Evolutionary conservation across 257 asterid species (phyloP).

Genomic region (Gentiana macrophylla): DNA sequence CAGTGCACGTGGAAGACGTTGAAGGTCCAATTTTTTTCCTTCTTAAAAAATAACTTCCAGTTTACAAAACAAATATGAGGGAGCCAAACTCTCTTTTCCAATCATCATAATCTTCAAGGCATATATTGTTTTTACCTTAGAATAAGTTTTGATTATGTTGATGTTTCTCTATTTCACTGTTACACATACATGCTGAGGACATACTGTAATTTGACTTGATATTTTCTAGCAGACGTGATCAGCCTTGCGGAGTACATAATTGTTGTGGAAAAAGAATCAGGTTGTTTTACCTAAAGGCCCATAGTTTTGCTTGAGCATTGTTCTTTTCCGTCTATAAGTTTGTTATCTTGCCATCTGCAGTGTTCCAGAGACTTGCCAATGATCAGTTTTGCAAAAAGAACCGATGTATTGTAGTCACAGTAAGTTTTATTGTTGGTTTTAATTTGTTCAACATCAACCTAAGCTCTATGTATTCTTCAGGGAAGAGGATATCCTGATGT

Average conservation of each 20-base stretch:
- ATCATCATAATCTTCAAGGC: no score
- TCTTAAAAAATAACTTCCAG: no score
- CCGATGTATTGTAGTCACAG: constrained; percentile 74
- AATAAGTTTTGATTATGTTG: no score
- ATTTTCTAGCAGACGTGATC: constrained; percentile 39
- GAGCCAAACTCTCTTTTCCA: no score
- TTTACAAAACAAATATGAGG: no score
- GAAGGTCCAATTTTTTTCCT: constrained; percentile 27
- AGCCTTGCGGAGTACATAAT: constrained; percentile 77
- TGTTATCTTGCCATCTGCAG: constrained; percentile 29
- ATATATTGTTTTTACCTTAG: no score
- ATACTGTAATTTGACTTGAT: not conserved
- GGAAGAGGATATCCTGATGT: constrained; percentile 98
- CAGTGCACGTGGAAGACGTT: constrained; percentile 76
- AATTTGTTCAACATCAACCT: constrained; percentile 6
- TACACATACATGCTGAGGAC: no score
- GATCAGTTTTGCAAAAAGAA: constrained; percentile 70
- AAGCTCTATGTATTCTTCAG: constrained; percentile 30
- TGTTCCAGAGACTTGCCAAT: constrained; percentile 83
- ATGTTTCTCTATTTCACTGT: no score
- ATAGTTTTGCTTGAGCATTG: not conserved
- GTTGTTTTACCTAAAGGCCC: constrained; percentile 17
- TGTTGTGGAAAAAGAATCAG: constrained; percentile 95
- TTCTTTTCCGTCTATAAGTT: not conserved
- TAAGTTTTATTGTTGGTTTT: constrained; percentile 19